Evolutionary conservation across 495 filamentous ascomycete genomes (phyloP), one percentile per base, ranked within the genome.

Genomic region (Beverwykella pulmonaria): DNA sequence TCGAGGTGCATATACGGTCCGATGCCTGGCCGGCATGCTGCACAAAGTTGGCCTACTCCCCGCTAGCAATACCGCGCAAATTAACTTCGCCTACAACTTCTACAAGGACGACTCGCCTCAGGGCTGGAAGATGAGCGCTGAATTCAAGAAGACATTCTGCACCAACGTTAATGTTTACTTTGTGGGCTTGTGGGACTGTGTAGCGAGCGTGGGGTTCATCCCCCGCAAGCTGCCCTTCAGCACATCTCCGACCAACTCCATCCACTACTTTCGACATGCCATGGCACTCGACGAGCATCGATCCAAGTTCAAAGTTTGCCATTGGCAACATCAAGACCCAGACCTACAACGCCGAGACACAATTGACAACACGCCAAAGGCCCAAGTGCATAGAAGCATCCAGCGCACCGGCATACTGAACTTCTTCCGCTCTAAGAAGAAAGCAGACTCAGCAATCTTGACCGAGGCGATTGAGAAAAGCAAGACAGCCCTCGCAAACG

Each of bases 141-240:
- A 76, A 20, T 79, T 78, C 71, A 79, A 79, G 53, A 72, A 70
- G 26, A 79, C 76, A 5, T 79, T 79, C 65, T 79, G 75, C 58
- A 76, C 73, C 8, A 63, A 79, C 53, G 76, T 78, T 23, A 48
- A 56, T 27, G 74, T 79, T 12, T 75, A 79, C 59, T 79, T 78
- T 54, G 22, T 79, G 12, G 78, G 78, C 19, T 48, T 77, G 14
- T 79, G 74, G 72, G 78, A 79, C 57, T 76, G 76, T 47, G 78
- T 79, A 9, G 76, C 78, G 6, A 75, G 71, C 53, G 78, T 79
- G 20, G 76, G 78, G 7, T 74, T 77, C 68, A 74, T 78, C 39
- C 77, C 76, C 0, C 61, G 76, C 5, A 73, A 71, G 34, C 70
- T 78, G 1, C 76, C 76, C 0, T 76, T 79, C 41, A 76, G 76